Evolutionary conservation across 768 basidiomycete species (phyloP).

Genomic region (Coprinopsis marcescibilis): DNA sequence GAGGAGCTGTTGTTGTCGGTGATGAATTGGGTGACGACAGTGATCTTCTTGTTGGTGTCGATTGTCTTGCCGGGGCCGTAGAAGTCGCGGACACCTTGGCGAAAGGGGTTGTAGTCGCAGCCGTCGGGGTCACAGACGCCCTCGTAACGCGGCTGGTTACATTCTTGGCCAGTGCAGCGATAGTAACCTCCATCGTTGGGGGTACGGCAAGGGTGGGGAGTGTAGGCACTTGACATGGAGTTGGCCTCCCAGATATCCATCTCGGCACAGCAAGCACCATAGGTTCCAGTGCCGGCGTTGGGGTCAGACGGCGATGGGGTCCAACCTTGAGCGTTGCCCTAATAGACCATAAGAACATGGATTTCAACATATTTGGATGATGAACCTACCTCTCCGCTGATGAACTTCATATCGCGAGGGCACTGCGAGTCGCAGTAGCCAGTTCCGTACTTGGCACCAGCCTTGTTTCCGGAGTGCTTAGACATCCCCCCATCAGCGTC

Average conservation of each 20-base stretch:
- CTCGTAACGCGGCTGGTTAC: conserved; percentile 32
- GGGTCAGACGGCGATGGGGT: conserved; percentile 26
- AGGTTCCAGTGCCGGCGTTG: conserved; percentile 42
- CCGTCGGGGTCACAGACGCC: conserved; percentile 50
- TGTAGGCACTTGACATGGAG: conserved; percentile 43
- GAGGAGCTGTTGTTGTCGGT: conserved; percentile 37
- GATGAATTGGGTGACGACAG: conserved; percentile 57
- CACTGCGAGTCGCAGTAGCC: conserved; percentile 20
- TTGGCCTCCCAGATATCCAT: conserved; percentile 62
- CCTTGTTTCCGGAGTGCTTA: conserved; percentile 15
- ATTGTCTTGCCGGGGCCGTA: conserved; percentile 41
- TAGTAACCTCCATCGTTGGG: conserved; percentile 26
- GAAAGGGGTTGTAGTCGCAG: conserved; percentile 59
- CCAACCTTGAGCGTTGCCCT: conserved; percentile 48
- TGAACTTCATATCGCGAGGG: conserved; percentile 17
- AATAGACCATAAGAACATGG: background rate
- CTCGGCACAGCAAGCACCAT: conserved; percentile 50
- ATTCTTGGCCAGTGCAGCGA: conserved; percentile 37
- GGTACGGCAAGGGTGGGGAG: conserved; percentile 45
- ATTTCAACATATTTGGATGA: background rate
- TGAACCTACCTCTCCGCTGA: conserved; percentile 14
- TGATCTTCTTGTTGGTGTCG: conserved; percentile 44
- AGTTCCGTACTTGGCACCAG: conserved; percentile 19
- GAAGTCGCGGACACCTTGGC: conserved; percentile 43
- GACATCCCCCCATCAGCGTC: conserved; percentile 26